Evolutionary conservation across 176 grass and related monocot genomes (phyloP).

Genomic region (Carex myosuroides): DNA sequence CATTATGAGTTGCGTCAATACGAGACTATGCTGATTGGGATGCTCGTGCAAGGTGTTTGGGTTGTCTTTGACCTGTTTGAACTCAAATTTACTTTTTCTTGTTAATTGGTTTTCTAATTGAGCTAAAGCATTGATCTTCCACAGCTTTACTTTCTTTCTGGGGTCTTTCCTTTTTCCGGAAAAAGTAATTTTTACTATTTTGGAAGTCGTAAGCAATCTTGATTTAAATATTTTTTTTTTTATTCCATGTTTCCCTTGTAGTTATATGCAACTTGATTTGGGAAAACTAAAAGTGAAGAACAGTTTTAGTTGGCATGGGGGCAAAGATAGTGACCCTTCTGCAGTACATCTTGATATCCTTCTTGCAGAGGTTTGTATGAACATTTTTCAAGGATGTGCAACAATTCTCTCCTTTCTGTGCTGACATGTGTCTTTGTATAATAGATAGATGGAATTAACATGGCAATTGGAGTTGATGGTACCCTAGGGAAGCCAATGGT

Average conservation of each 20-base stretch:
- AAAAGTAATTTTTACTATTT: not conserved
- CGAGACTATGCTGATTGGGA: not conserved
- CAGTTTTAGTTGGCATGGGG: constrained; percentile 82
- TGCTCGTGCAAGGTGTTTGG: not conserved
- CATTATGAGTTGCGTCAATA: not conserved
- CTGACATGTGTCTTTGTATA: constrained; percentile 10
- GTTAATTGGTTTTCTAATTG: constrained; percentile 4
- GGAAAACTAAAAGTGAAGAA: constrained; percentile 78
- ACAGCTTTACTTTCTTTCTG: not conserved
- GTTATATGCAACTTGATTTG: constrained; percentile 98
- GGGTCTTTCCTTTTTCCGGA: not conserved
- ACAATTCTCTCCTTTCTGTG: not conserved
- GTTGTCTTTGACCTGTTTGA: not conserved
- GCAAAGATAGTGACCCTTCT: constrained; percentile 75
- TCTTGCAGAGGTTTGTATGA: constrained; percentile 63
- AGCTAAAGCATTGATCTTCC: not conserved
- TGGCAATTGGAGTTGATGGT: constrained; percentile 80
- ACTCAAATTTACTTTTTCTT: not conserved
- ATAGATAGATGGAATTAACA: constrained; percentile 97
- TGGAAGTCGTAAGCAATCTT: not conserved
- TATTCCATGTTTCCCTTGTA: constrained; percentile 29
- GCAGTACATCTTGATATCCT: constrained; percentile 94
- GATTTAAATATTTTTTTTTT: not conserved
- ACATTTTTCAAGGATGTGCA: constrained; percentile 23
- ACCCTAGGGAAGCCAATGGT: constrained; percentile 77